Conservation (phyloP, 768 basidiomycete species). For the Lentinula edodes region DNA sequence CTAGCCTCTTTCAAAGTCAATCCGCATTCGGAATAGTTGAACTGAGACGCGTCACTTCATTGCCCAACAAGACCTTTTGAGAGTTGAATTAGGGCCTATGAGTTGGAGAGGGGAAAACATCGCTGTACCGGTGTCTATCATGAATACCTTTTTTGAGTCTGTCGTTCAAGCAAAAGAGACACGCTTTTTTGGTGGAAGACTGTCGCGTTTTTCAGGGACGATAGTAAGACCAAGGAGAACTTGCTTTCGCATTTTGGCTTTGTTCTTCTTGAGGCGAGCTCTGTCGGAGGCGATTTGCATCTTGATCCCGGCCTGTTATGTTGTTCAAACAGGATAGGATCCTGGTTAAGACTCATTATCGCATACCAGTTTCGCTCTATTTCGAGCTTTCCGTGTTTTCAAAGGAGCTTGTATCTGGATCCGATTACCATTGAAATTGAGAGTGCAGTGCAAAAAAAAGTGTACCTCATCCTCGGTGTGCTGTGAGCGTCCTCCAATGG, state of each 20-base stretch:
- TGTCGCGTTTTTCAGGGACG: neutral
- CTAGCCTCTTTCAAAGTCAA: too few species aligned
- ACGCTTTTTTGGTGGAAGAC: neutral
- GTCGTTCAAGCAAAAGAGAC: neutral
- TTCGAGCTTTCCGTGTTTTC: neutral
- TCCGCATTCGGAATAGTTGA: too few species aligned
- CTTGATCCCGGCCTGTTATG: conserved; percentile 1
- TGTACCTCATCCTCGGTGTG: conserved; percentile 24
- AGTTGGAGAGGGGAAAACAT: neutral
- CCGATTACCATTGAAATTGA: neutral
- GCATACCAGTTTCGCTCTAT: neutral
- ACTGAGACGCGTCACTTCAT: neutral
- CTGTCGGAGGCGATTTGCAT: neutral
- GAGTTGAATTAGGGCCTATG: neutral
- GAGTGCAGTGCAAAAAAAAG: neutral
- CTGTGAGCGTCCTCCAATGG: conserved; percentile 33
- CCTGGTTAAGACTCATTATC: neutral
- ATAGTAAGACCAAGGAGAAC: neutral
- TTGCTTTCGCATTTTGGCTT: neutral
- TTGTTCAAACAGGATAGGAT: neutral
- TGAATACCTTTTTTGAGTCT: too few species aligned
- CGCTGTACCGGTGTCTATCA: neutral
- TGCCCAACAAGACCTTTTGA: neutral
- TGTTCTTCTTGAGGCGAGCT: neutral
- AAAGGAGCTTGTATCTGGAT: neutral